Evolutionary conservation across 1,284 basidiomycete genomes (phyloP).

Genomic region (Fomitopsis betulina): DNA sequence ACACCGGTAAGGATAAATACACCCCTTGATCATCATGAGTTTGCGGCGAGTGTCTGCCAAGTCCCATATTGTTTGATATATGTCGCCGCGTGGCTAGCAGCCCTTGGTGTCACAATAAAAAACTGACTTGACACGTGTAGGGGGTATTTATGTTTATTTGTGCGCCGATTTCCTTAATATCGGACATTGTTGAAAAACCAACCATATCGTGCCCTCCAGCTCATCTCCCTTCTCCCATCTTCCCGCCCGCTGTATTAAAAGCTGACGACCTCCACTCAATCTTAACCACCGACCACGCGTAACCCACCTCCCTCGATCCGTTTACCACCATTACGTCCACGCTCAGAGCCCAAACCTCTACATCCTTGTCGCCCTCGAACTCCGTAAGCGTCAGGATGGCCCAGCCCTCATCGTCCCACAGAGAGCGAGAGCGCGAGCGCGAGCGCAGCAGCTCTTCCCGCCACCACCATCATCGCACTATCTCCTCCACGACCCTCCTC

Average conservation of each 20-base stretch:
- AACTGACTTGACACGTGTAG: slow-evolving; percentile 19
- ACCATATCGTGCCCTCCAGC: slow-evolving; percentile 9
- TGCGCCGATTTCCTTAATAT: slow-evolving; percentile 11
- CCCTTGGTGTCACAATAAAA: neutral
- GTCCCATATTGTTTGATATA: no score
- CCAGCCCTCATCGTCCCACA: slow-evolving; percentile 78
- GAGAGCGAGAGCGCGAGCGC: slow-evolving; percentile 55
- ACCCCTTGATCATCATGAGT: no score
- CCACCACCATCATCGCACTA: slow-evolving; percentile 76
- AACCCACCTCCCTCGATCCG: slow-evolving; percentile 15
- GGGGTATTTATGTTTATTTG: slow-evolving; percentile 23
- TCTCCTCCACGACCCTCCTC: slow-evolving; percentile 82
- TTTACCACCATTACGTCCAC: slow-evolving; percentile 57
- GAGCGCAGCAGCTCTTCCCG: slow-evolving; percentile 49
- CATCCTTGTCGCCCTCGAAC: slow-evolving; percentile 75
- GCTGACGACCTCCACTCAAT: slow-evolving; percentile 13
- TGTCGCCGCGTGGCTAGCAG: neutral
- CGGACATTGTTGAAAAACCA: slow-evolving; percentile 23
- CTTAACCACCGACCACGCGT: slow-evolving; percentile 14
- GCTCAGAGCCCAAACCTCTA: slow-evolving; percentile 49
- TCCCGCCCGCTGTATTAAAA: slow-evolving; percentile 14
- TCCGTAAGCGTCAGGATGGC: slow-evolving; percentile 77
- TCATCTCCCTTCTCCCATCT: slow-evolving; percentile 14
- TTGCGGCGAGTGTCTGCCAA: no score
- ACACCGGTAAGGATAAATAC: no score